Evolutionary conservation across 352 stramenopile genomes (phyloP).

Genomic region (Pythium dissotocum): DNA sequence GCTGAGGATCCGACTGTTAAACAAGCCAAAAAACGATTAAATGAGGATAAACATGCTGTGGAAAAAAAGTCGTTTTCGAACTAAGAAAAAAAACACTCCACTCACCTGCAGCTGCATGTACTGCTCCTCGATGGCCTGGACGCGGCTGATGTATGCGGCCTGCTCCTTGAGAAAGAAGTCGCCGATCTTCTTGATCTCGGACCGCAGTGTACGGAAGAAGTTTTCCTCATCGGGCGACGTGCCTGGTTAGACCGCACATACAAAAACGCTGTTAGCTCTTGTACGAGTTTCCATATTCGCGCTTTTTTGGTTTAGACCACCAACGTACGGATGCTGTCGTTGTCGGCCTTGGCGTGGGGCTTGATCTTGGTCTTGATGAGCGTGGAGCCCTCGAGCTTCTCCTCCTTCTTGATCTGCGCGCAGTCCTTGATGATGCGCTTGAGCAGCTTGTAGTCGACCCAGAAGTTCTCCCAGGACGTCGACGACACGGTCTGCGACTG

Average conservation of each 20-base stretch:
- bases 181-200: constrained; percentile 85
- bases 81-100: constrained; percentile 10
- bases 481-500: constrained; percentile 87
- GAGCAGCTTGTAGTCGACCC: constrained; percentile 89
- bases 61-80: constrained; percentile 7
- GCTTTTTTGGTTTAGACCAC: neutral
- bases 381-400: constrained; percentile 78
- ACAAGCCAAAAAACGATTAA: neutral
- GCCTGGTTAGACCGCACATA: constrained; percentile 34
- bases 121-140: constrained; percentile 65
- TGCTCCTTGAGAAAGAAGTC: constrained; percentile 88
- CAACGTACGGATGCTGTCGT: constrained; percentile 86
- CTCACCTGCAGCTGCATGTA: constrained; percentile 67
- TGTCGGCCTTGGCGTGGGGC: constrained; percentile 75
- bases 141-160: constrained; percentile 61
- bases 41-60: neutral
- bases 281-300: neutral
- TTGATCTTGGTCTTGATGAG: constrained; percentile 82
- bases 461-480: constrained; percentile 67
- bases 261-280: neutral
- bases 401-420: constrained; percentile 83
- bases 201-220: constrained; percentile 84
- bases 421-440: constrained; percentile 92
- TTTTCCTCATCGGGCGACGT: constrained; percentile 86
- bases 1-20: constrained; percentile 39